These are phyloP conservation scores for Colletotrichum neosansevieriae DNA, from an alignment of 2,329 filamentous ascomycete species.

Conservation along the genomic window DNA sequence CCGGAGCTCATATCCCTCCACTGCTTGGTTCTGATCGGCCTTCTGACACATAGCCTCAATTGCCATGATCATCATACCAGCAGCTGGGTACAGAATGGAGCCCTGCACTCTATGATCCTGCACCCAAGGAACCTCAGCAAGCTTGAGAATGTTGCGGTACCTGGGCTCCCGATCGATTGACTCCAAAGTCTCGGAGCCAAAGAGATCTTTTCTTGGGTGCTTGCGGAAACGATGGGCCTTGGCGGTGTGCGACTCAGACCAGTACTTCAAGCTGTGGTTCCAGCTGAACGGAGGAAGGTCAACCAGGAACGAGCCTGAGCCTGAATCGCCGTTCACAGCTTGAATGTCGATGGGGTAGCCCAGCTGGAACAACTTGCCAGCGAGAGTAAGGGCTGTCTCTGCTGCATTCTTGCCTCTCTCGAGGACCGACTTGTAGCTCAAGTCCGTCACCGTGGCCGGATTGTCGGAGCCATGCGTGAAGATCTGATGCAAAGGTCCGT, in stretches of 20 bases:
- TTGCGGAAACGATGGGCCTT: conserved; percentile 28
- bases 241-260: conserved; percentile 12
- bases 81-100: conserved; percentile 54
- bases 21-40: neutral
- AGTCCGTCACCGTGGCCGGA: neutral
- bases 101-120: conserved; percentile 60
- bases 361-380: neutral
- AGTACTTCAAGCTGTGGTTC: conserved; percentile 30
- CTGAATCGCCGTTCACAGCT: neutral
- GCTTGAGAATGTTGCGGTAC: conserved; percentile 29
- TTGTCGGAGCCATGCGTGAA: neutral
- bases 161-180: conserved; percentile 24
- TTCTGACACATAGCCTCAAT: conserved; percentile 31
- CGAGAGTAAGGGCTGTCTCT: conserved; percentile 10
- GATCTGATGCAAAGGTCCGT: neutral
- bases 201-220: conserved; percentile 22
- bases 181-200: conserved; percentile 4
- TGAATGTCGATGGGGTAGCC: neutral
- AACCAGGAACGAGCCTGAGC: conserved; percentile 12
- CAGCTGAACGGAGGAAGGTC: conserved; percentile 37
- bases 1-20: conserved; percentile 33
- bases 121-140: conserved; percentile 57
- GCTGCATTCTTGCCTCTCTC: conserved; percentile 1
- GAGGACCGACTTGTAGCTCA: neutral
- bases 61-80: conserved; percentile 48